Evolutionary conservation across 306 rosid genomes (phyloP).

Genomic region (Ochetophila trinervis): DNA sequence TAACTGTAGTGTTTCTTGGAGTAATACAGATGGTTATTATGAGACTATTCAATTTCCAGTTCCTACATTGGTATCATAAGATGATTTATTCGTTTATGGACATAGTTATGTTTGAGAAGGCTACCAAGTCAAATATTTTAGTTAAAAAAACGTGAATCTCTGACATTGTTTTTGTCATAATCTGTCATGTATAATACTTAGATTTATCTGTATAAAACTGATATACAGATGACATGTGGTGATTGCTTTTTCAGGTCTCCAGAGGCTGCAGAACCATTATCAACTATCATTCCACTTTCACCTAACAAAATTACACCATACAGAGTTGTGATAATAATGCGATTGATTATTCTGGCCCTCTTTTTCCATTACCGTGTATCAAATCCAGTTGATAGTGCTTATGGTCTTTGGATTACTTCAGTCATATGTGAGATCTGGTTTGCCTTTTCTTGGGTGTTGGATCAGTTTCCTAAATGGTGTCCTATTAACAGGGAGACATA

Average conservation of each 20-base stretch:
- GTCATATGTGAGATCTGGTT: constrained; percentile 98
- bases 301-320: constrained; percentile 66
- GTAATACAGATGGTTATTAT: too few relatives aligned
- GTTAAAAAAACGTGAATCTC: neutral
- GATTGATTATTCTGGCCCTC: constrained; percentile 73
- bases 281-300: constrained; percentile 58
- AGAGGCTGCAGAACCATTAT: constrained; percentile 61
- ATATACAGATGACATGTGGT: constrained; percentile 2
- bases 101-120: too few relatives aligned
- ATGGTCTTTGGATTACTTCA: constrained; percentile 93
- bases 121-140: too few relatives aligned
- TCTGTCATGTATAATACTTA: neutral
- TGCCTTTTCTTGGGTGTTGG: constrained; percentile 91
- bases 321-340: constrained; percentile 55
- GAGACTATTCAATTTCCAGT: too few relatives aligned
- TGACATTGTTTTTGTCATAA: neutral
- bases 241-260: constrained; percentile 50
- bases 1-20: too few relatives aligned
- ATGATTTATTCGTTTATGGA: neutral
- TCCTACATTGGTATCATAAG: too few relatives aligned
- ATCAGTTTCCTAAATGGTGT: constrained; percentile 98
- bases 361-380: constrained; percentile 94
- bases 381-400: constrained; percentile 92
- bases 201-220: neutral
- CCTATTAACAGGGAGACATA: constrained; percentile 74